A percentile compares a stretch with the other conserved stretches of the same genome.
These are phyloP conservation scores for Xanthoparmelia taractica DNA, from an alignment of 495 filamentous ascomycete species.

Conservation along the genomic window DNA sequence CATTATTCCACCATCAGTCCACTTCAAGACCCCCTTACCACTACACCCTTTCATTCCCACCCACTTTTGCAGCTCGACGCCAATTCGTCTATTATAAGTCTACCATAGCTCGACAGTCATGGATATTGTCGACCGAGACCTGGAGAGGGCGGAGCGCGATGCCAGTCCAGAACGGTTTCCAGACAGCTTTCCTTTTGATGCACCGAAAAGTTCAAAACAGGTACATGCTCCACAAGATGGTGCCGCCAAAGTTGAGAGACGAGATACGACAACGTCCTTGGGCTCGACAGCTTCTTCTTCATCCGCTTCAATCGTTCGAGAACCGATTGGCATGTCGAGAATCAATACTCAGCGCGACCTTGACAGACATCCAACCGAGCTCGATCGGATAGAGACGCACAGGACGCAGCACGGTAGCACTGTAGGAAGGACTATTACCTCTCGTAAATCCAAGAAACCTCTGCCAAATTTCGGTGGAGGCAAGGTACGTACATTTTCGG, in stretches of 20 bases:
- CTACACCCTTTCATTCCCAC: neutral
- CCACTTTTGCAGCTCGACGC: too few relatives aligned
- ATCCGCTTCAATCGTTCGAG: conserved; percentile 22
- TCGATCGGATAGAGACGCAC: conserved; percentile 69
- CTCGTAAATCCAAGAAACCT: conserved; percentile 47
- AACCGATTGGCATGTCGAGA: conserved; percentile 42
- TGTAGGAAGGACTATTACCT: conserved; percentile 54
- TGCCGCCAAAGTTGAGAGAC: conserved; percentile 10
- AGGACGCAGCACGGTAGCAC: conserved; percentile 68
- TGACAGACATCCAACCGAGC: conserved; percentile 64
- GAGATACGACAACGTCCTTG: conserved; percentile 11
- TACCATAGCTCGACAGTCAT: conserved; percentile 20
- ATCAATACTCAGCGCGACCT: conserved; percentile 58
- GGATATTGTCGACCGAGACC: conserved; percentile 33
- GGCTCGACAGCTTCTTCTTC: conserved; percentile 28
- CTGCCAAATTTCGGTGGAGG: conserved; percentile 58
- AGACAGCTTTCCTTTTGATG: neutral
- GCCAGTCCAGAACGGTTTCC: conserved; percentile 26
- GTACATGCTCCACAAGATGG: neutral
- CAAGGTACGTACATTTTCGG: conserved; percentile 66
- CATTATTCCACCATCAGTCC: too few relatives aligned
- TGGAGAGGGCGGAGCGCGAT: conserved; percentile 33
- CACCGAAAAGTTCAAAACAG: neutral
- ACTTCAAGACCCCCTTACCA: neutral
- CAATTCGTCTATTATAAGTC: neutral